Evolutionary conservation across 2,329 filamentous ascomycete genomes (phyloP), one percentile per base, ranked within the genome.

Genomic region (Ascochyta viciae-villosae): DNA sequence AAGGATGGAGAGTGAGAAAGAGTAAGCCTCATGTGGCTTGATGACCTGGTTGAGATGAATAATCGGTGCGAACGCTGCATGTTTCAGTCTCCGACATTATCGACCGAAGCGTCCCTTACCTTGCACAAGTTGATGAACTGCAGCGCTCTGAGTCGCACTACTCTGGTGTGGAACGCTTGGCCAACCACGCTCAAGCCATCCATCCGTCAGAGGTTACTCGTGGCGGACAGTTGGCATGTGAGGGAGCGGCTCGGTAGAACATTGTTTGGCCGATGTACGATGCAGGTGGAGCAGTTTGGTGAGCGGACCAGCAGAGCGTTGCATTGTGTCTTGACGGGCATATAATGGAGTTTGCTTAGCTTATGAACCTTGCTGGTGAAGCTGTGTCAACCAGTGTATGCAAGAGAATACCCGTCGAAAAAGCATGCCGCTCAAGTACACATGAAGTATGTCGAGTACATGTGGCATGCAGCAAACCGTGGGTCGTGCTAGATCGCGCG

Each of bases 401-500:
- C 15, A 24, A 19, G 10, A 38, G 19, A 22, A 33, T 6, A 26
- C 5, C 6, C 2, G 22, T 29, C 13, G 15, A 26, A 26, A 13
- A 15, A 19, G 12, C 9, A 10, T 13, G 13, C 22, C 16, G 35
- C 8, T 31, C 6, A 35, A 19, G 6, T 16, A 42, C 13, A 39
- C 22, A 22, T 15, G 31, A 38, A 8, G 22, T 22, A 38, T 23
- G 35, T 46, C 40, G 45, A 12, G 24, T 56, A 42, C 13, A 38
- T 33, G 31, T 22, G 31, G n/a, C 40, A 43, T 22, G 42, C 53
- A 47, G 42, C 38, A 34, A 64, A 58, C 60, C 43, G 55, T 67
- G 63, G 62, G 53, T 50, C 58, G 48, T 48, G 38, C 53, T 51
- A 48, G 27, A 23, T 27, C n/a, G 26, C 54, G 59, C 56, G 52